A percentile compares a stretch with the other conserved stretches of the same genome.
Evolutionary conservation across 768 basidiomycete genomes (phyloP).

Genomic region (Tulasnella sp.): DNA sequence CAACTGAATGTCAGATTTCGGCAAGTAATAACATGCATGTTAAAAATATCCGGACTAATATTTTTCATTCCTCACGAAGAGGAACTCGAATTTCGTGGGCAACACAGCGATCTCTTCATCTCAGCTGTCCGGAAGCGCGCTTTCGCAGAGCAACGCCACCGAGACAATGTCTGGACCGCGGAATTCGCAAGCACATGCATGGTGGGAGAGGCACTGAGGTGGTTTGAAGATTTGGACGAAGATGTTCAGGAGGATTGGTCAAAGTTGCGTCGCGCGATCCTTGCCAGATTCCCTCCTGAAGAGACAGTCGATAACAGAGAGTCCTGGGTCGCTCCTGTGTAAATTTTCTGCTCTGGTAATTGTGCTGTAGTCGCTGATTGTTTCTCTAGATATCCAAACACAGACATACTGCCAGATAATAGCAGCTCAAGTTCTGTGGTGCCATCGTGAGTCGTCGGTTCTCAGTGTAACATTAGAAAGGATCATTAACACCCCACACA

Average conservation of each 20-base stretch:
- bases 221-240: slow-evolving; percentile 10
- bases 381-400: not conserved
- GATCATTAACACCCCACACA: not conserved
- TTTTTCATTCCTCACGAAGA: not conserved
- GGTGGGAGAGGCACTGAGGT: not conserved
- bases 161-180: not conserved
- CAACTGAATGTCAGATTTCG: not conserved
- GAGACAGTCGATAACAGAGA: not conserved
- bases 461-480: not conserved
- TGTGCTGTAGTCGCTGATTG: not conserved
- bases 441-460: not conserved
- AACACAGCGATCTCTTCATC: slow-evolving; percentile 10
- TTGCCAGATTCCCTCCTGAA: not conserved
- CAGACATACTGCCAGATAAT: not conserved
- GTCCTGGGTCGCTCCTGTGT: not conserved
- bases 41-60: not conserved
- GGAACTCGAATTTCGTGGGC: not conserved
- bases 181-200: not conserved
- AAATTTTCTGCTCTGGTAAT: not conserved
- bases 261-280: not conserved
- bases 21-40: not conserved
- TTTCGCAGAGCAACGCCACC: not conserved
- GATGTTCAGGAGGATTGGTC: slow-evolving; percentile 6
- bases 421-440: not conserved
- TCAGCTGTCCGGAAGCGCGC: not conserved